phyloP scores from a whole-genome alignment of 371 early-diverging fungal species.

The Actinomucor elegans region DNA sequence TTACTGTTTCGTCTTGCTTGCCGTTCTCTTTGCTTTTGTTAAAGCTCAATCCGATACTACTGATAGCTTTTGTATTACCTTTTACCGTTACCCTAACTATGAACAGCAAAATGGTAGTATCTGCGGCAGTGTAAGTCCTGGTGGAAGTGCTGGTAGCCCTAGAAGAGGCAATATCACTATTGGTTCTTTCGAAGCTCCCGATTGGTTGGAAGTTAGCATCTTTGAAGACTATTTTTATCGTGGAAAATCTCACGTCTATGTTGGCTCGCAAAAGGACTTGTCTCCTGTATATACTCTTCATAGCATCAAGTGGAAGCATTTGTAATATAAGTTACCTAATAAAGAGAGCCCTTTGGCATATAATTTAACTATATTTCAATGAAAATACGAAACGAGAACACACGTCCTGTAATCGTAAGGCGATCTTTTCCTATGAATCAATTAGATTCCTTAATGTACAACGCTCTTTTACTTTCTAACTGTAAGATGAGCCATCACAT shows the following conservation, averaged over 20 bases:
- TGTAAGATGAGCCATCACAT: too few species aligned
- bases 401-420: too few species aligned
- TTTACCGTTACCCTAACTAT: slow-evolving; percentile 1
- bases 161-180: slow-evolving; percentile 8
- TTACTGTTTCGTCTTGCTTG: background rate
- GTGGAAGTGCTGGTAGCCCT: slow-evolving; percentile 1
- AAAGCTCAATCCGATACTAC: background rate
- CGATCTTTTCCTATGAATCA: too few species aligned
- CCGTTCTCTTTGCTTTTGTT: background rate
- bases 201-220: slow-evolving; percentile 5
- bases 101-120: background rate
- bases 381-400: too few species aligned
- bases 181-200: slow-evolving; percentile 1
- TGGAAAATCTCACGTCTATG: background rate
- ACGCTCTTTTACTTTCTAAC: too few species aligned
- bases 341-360: too few species aligned
- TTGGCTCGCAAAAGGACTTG: slow-evolving; percentile 4
- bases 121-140: background rate
- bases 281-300: slow-evolving; percentile 2
- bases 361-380: too few species aligned
- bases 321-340: too few species aligned
- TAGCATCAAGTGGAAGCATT: slow-evolving; percentile 15
- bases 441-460: too few species aligned
- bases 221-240: background rate
- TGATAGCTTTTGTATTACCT: slow-evolving; percentile 3